A percentile compares a stretch with the other conserved stretches of the same genome.
phyloP scores from a whole-genome alignment of 2,329 filamentous ascomycete species.

The Raffaelea ambrosiae region DNA sequence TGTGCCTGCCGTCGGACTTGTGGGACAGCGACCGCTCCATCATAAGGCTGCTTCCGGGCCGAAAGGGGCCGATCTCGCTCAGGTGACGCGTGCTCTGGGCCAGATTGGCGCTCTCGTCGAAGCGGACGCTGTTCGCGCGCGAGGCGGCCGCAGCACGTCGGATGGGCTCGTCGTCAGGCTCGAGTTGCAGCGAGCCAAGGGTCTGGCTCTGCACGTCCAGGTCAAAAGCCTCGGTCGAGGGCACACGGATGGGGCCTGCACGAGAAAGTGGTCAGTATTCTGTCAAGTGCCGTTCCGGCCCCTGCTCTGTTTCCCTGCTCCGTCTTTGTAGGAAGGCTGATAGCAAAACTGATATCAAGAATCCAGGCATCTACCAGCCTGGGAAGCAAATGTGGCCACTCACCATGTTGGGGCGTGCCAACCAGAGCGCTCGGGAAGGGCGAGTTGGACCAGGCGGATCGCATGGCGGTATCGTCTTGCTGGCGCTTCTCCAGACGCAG shows the following conservation, averaged over 20 bases:
- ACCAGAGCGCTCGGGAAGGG: conserved; percentile 82
- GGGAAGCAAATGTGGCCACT: conserved; percentile 22
- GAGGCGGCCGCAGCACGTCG: conserved; percentile 73
- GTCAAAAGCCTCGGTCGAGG: conserved; percentile 77
- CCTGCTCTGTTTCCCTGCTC: background rate
- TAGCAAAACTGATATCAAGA: background rate
- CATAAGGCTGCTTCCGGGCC: conserved; percentile 77
- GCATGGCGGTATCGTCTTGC: conserved; percentile 59
- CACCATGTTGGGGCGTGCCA: conserved; percentile 82
- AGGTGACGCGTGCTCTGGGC: conserved; percentile 73
- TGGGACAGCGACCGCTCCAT: conserved; percentile 88
- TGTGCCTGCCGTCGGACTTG: conserved; percentile 91
- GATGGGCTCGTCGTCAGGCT: conserved; percentile 78
- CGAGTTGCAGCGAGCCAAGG: conserved; percentile 73
- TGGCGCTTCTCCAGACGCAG: conserved; percentile 57
- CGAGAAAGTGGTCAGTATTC: background rate
- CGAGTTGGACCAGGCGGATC: conserved; percentile 84
- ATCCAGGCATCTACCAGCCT: background rate
- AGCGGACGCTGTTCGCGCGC: conserved; percentile 91
- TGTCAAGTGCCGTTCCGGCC: too few species aligned
- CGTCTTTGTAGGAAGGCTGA: background rate
- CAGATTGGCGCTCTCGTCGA: conserved; percentile 89
- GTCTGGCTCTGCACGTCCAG: conserved; percentile 82
- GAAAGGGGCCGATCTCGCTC: conserved; percentile 67
- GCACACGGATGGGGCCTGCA: conserved; percentile 69